Percentiles rank a stretch among this genome's conserved stretches.
phyloP scores from a whole-genome alignment of 140 eudicot genomes.

The Stevia rebaudiana region DNA sequence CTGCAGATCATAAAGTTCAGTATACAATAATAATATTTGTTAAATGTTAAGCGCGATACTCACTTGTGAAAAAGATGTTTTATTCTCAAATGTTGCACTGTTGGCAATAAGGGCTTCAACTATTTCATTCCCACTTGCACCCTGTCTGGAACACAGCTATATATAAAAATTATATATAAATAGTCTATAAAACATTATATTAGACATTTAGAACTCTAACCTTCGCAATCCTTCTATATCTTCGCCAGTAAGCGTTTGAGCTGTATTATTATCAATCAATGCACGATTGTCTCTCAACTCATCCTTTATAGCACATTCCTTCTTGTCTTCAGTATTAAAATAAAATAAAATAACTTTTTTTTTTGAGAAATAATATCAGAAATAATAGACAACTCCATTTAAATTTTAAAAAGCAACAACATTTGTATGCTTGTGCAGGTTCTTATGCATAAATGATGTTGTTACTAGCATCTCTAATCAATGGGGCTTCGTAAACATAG shows the following conservation, averaged over 20 bases:
- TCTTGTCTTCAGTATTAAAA: constrained; percentile 39
- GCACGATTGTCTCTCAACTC: constrained; percentile 76
- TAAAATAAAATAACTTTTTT: not conserved
- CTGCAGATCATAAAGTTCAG: constrained; percentile 37
- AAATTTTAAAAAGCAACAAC: not conserved
- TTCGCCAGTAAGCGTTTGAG: constrained; percentile 84
- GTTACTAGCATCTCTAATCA: not conserved
- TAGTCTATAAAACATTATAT: not conserved
- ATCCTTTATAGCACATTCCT: constrained; percentile 31
- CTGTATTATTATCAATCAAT: constrained; percentile 80
- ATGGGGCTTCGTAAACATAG: not conserved
- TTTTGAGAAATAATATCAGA: not conserved
- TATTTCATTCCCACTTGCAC: constrained; percentile 78
- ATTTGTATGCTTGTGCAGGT: not conserved
- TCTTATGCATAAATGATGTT: not conserved
- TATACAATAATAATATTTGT: constrained; percentile 9
- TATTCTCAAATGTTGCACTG: constrained; percentile 93
- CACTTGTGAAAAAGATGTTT: constrained; percentile 90
- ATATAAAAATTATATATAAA: not conserved
- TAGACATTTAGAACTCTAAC: constrained; percentile 30
- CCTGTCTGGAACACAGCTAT: constrained; percentile 52
- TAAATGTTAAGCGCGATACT: constrained; percentile 9
- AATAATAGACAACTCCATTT: not conserved
- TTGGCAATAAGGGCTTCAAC: constrained; percentile 93
- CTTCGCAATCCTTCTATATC: constrained; percentile 81